These are phyloP conservation scores for Cladosporium cucumerinum DNA, from an alignment of 2,329 filamentous ascomycete species.

Conservation along the genomic window DNA sequence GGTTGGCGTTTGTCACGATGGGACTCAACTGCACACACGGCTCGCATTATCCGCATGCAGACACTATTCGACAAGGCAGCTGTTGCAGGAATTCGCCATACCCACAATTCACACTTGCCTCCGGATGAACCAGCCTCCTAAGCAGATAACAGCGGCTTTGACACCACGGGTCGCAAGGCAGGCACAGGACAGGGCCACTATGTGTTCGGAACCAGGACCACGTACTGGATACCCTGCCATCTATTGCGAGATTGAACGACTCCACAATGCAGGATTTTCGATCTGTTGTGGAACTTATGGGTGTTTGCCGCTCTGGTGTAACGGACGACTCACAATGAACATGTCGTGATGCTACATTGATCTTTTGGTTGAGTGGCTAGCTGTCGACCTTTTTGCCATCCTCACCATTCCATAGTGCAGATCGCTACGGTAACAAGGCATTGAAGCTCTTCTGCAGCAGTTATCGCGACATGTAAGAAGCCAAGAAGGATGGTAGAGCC, in stretches of 20 bases:
- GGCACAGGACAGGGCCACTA: not conserved
- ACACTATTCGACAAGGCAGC: not conserved
- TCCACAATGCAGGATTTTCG: not conserved
- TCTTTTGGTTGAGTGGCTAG: not conserved
- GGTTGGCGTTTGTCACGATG: not conserved
- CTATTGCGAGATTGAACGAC: not conserved
- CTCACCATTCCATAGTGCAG: not conserved
- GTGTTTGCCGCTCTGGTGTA: slow-evolving; percentile 4
- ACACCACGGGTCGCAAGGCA: not conserved
- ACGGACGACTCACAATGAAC: not conserved
- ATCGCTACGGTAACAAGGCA: not conserved
- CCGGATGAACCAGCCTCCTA: not conserved
- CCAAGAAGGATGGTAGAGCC: not conserved
- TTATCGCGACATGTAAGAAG: not conserved
- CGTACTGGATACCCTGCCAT: not conserved
- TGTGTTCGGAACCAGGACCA: not conserved
- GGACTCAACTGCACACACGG: not conserved
- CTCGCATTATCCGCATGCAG: not conserved
- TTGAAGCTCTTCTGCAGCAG: not conserved
- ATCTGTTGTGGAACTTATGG: not conserved
- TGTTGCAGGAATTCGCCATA: not conserved
- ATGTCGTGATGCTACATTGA: not conserved
- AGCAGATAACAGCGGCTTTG: not conserved
- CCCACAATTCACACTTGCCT: not conserved
- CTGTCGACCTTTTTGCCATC: not conserved